Evolutionary conservation across 2,329 filamentous ascomycete genomes (phyloP).

Genomic region (Aspergillus sp.): DNA sequence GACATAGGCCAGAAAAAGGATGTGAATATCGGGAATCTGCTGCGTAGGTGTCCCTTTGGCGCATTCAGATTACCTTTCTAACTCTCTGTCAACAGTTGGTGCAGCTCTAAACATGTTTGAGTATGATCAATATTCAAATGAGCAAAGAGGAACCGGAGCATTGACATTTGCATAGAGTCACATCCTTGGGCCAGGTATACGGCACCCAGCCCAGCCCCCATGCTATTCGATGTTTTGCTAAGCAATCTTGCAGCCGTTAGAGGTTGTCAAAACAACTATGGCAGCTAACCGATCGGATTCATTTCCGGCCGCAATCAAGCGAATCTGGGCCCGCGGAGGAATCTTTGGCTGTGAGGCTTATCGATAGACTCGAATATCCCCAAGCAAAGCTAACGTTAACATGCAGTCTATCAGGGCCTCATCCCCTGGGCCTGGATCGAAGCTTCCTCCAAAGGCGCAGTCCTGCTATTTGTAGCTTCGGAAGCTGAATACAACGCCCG

Average conservation of each 20-base stretch:
- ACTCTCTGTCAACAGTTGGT: background rate
- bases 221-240: background rate
- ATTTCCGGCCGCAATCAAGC: background rate
- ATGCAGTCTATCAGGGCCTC: slow-evolving; percentile 87
- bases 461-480: slow-evolving; percentile 94
- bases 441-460: slow-evolving; percentile 95
- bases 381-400: background rate
- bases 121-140: background rate
- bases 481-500: slow-evolving; percentile 94
- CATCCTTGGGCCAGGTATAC: background rate
- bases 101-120: background rate
- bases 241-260: background rate
- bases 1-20: no score
- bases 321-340: background rate
- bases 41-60: no score
- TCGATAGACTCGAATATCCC: background rate
- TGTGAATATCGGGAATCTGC: no score
- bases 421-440: slow-evolving; percentile 97
- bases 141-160: background rate
- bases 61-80: no score
- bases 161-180: background rate
- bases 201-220: background rate
- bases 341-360: background rate
- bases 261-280: background rate
- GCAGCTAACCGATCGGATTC: background rate